phyloP scores from a whole-genome alignment of 2,329 filamentous ascomycete genomes.

The Alternaria longipes region DNA sequence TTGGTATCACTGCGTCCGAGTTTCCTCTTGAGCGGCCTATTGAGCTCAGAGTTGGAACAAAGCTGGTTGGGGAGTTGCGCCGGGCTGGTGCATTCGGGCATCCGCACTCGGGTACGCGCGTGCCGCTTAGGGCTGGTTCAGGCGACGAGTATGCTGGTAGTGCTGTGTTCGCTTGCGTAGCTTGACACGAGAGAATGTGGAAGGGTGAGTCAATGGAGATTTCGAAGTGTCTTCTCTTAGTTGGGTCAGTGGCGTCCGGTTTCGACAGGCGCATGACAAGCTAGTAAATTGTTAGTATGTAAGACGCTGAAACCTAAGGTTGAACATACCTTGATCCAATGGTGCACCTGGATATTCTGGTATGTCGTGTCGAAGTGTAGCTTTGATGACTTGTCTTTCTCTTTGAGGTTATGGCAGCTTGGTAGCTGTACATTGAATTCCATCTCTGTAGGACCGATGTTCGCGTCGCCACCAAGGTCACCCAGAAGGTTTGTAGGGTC shows the following conservation, averaged over 20 bases:
- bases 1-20: conserved; percentile 32
- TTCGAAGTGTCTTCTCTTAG: conserved; percentile 87
- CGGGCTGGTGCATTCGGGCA: conserved; percentile 71
- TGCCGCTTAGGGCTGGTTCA: conserved; percentile 48
- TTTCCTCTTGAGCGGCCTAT: conserved; percentile 53
- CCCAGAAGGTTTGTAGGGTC: conserved; percentile 78
- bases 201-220: conserved; percentile 97
- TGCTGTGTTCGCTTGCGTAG: conserved; percentile 88
- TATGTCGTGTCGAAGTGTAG: conserved; percentile 93
- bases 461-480: conserved; percentile 75
- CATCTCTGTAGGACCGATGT: conserved; percentile 89
- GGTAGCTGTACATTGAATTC: conserved; percentile 93
- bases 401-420: conserved; percentile 83
- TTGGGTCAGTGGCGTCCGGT: conserved; percentile 78
- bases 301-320: background rate
- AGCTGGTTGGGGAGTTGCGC: conserved; percentile 58
- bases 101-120: conserved; percentile 63
- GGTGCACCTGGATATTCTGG: conserved; percentile 91
- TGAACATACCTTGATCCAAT: conserved; percentile 87
- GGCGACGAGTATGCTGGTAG: conserved; percentile 80
- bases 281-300: conserved; percentile 55
- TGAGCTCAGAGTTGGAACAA: conserved; percentile 67
- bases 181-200: conserved; percentile 89
- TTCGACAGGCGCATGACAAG: conserved; percentile 93
- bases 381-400: conserved; percentile 70